Percentiles rank a stretch among this genome's conserved stretches.
These are phyloP conservation scores for Myxozyma udenii DNA, from an alignment of 805 yeast species.

Conservation along the genomic window DNA sequence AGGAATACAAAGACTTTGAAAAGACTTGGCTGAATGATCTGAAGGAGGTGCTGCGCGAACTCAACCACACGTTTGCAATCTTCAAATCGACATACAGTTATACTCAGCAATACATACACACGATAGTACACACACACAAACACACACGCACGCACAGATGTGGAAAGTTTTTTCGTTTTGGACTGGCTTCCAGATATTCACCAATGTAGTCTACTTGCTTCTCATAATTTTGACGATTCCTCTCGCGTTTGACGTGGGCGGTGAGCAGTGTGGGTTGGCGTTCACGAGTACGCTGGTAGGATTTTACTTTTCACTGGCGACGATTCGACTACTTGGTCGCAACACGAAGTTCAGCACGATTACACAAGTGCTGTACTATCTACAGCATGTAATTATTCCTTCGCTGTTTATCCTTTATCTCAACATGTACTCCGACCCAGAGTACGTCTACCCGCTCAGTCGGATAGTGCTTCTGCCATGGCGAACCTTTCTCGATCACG, in stretches of 20 bases:
- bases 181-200: constrained; percentile 25
- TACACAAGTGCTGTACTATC: constrained; percentile 54
- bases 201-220: constrained; percentile 51
- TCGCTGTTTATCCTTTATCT: constrained; percentile 62
- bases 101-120: too few relatives aligned
- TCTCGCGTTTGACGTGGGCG: constrained; percentile 90
- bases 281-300: constrained; percentile 71
- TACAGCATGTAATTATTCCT: constrained; percentile 81
- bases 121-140: too few relatives aligned
- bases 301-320: constrained; percentile 68
- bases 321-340: constrained; percentile 56
- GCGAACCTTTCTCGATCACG: constrained; percentile 66
- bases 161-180: constrained; percentile 21
- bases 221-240: constrained; percentile 82
- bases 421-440: constrained; percentile 35
- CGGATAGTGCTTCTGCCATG: constrained; percentile 55
- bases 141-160: too few relatives aligned
- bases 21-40: too few relatives aligned
- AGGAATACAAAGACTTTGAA: too few relatives aligned
- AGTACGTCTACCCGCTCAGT: constrained; percentile 24
- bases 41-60: too few relatives aligned
- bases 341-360: constrained; percentile 40
- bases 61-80: too few relatives aligned
- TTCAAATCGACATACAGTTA: too few relatives aligned
- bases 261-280: constrained; percentile 81